Evolutionary conservation across 2,329 filamentous ascomycete species (phyloP).

Genomic region (Aspergillus niger): DNA sequence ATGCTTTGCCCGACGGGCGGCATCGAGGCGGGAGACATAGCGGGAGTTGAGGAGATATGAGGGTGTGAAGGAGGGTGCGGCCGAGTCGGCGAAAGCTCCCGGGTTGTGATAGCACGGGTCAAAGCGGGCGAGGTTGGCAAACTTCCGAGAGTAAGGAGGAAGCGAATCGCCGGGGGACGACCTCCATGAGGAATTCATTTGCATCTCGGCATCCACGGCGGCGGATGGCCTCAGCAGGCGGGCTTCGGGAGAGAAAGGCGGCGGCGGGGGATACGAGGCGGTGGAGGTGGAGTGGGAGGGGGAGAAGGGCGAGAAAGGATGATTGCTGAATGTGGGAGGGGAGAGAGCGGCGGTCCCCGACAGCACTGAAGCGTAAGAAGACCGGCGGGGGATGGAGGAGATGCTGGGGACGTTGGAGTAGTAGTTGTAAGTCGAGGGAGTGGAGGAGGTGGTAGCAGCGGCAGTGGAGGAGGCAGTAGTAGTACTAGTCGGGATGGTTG

Average conservation of each 20-base stretch:
- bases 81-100: slow-evolving; percentile 30
- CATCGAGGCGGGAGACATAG: slow-evolving; percentile 75
- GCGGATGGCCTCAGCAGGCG: slow-evolving; percentile 39
- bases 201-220: slow-evolving; percentile 53
- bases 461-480: background rate
- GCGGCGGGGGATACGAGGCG: slow-evolving; percentile 40
- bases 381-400: slow-evolving; percentile 52
- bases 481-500: background rate
- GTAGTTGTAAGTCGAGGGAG: slow-evolving; percentile 35
- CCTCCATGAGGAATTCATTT: slow-evolving; percentile 51
- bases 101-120: slow-evolving; percentile 30
- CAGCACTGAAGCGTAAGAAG: slow-evolving; percentile 64
- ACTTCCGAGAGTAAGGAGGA: slow-evolving; percentile 53
- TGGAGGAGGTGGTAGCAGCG: slow-evolving; percentile 26
- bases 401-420: slow-evolving; percentile 36
- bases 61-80: slow-evolving; percentile 64
- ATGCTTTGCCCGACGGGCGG: slow-evolving; percentile 65
- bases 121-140: slow-evolving; percentile 38
- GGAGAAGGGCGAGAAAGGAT: slow-evolving; percentile 56
- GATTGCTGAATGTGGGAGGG: slow-evolving; percentile 38
- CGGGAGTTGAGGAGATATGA: slow-evolving; percentile 78
- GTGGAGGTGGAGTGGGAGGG: slow-evolving; percentile 43
- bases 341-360: slow-evolving; percentile 52
- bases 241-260: slow-evolving; percentile 36
- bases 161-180: slow-evolving; percentile 43